These are phyloP conservation scores for Athelia psychrophila DNA, from an alignment of 1,284 basidiomycete species.

Conservation along the genomic window DNA sequence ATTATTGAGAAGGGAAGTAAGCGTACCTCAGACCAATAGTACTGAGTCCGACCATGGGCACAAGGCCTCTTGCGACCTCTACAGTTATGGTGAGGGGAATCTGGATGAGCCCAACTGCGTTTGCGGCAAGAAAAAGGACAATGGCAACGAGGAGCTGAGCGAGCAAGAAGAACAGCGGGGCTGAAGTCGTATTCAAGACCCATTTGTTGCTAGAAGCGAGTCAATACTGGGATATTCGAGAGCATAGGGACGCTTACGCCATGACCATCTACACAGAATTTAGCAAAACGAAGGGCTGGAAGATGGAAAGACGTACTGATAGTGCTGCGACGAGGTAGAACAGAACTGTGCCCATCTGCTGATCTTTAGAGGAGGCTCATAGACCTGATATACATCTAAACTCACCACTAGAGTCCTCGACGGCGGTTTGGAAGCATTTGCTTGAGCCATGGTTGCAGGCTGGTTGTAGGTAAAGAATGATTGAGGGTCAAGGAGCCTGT, in stretches of 20 bases:
- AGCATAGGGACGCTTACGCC: slow-evolving; percentile 48
- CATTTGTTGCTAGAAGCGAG: slow-evolving; percentile 66
- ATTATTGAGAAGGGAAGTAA: neutral
- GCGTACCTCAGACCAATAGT: slow-evolving; percentile 76
- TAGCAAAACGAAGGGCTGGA: neutral
- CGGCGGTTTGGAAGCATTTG: slow-evolving; percentile 9
- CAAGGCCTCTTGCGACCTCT: slow-evolving; percentile 65
- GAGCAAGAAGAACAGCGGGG: slow-evolving; percentile 86
- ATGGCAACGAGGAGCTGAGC: slow-evolving; percentile 79
- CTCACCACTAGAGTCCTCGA: slow-evolving; percentile 16
- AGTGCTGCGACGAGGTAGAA: slow-evolving; percentile 84
- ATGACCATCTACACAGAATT: slow-evolving; percentile 64
- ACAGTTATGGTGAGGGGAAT: slow-evolving; percentile 59
- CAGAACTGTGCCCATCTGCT: slow-evolving; percentile 60
- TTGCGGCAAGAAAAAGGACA: slow-evolving; percentile 64
- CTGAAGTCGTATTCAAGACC: slow-evolving; percentile 64
- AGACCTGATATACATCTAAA: slow-evolving; percentile 7
- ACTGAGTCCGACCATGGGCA: slow-evolving; percentile 71
- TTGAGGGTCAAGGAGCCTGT: too few species aligned
- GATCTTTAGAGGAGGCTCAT: slow-evolving; percentile 6
- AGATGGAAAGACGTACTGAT: slow-evolving; percentile 52
- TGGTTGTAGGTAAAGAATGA: neutral
- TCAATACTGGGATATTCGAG: slow-evolving; percentile 6
- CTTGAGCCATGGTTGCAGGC: slow-evolving; percentile 12
- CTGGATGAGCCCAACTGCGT: slow-evolving; percentile 59